Evolutionary conservation across 2,329 filamentous ascomycete genomes (phyloP).

Genomic region (Ceratocystis papillata): DNA sequence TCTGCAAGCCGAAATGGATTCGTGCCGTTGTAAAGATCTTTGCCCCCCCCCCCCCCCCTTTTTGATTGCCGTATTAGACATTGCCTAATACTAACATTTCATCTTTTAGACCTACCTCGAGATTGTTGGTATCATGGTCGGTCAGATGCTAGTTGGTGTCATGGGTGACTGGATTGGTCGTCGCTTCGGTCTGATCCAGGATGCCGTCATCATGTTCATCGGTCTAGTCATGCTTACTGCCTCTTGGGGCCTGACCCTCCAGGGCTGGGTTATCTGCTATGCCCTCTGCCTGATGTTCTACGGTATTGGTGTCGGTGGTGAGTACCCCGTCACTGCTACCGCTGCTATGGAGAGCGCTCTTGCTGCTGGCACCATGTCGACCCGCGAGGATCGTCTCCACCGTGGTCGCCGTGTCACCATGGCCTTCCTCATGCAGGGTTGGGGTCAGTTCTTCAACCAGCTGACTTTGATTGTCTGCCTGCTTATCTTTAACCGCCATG

Average conservation of each 20-base stretch:
- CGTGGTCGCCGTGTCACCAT: conserved; percentile 91
- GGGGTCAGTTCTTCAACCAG: conserved; percentile 95
- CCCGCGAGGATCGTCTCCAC: conserved; percentile 84
- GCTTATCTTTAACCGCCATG: conserved; percentile 62
- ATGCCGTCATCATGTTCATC: conserved; percentile 85
- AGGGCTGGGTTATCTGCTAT: conserved; percentile 97
- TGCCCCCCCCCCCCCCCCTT: not conserved
- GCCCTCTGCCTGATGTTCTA: conserved; percentile 84
- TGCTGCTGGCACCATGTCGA: conserved; percentile 76
- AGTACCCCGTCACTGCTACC: conserved; percentile 95
- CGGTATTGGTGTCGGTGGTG: conserved; percentile 59
- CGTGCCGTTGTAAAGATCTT: too few relatives aligned
- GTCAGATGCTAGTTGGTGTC: conserved; percentile 78
- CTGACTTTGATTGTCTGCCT: conserved; percentile 76
- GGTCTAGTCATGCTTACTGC: conserved; percentile 86
- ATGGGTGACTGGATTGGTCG: conserved; percentile 67
- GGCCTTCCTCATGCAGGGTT: conserved; percentile 96
- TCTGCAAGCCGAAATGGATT: too few relatives aligned
- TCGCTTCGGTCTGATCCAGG: conserved; percentile 90
- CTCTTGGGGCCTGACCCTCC: conserved; percentile 73
- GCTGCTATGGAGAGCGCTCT: conserved; percentile 88
- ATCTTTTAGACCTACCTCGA: conserved; percentile 61
- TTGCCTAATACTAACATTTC: conserved; percentile 7
- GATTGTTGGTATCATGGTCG: conserved; percentile 87
- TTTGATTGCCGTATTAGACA: not conserved